Evolutionary conservation across 2,329 filamentous ascomycete genomes (phyloP), one percentile per base, ranked within the genome.

Genomic region (Aspergillus ustus): DNA sequence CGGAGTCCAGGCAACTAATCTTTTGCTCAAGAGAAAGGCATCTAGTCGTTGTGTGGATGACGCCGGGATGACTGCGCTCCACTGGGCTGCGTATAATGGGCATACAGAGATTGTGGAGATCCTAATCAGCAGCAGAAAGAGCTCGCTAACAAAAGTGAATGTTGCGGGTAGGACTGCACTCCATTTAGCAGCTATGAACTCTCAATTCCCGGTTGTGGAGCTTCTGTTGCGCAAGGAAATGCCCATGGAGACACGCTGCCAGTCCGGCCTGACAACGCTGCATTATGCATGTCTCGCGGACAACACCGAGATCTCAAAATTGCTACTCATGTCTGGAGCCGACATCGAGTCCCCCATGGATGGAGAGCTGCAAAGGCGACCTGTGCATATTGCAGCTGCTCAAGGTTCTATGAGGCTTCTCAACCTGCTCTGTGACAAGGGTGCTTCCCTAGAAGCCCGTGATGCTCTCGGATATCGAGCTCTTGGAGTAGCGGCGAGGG

Each of bases 51-150:
- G 63, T 43, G 60, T 62, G 1, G 75, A 74, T 53, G 74, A 78
- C 52, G 68, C 65, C 17, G 71, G 69, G 5, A 78, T 78, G 75
- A 76, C 73, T 8, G 70, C 74, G 0, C 54, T 78, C 20, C 77
- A 79, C 53, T 78, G 75, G 75, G 77, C 77, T 28, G 70, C 72
- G 7, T 77, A 69, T 60, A 77, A 76, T 52, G 76, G 76, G 1
- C 76, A 78, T 53, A 67, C 70, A n/a, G 74, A 78, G 28, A 68
- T 75, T 19, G 72, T 78, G 11, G 60, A 72, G 1, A 57, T 76
- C 15, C 67, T 78, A 25, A 25, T 25, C 3, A 68, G 72, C 43
- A 67, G 73, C 37, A 73, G 67, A 52, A 75, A 72, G 65, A 66
- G 67, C 7, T 61, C 69, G 6, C 57, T 78, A 8, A 58, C 66